These are phyloP conservation scores for Tylopilus vinaceipallidus DNA, from an alignment of 768 basidiomycete genomes.

Conservation along the genomic window DNA sequence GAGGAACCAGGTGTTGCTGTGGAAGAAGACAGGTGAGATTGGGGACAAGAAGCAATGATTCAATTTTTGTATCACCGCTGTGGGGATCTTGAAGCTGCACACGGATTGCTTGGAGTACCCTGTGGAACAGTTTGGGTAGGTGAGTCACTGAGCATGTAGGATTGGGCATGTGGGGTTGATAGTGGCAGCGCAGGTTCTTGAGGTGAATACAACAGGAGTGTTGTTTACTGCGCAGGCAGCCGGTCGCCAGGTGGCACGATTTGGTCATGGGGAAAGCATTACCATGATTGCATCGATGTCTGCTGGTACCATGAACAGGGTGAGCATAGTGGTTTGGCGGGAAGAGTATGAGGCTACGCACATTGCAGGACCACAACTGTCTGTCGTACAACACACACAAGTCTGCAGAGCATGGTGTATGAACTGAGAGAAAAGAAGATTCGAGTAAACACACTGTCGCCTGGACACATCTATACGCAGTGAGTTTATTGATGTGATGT, in stretches of 20 bases:
- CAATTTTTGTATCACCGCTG: slow-evolving; percentile 77
- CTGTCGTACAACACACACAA: slow-evolving; percentile 78
- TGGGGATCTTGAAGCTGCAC: slow-evolving; percentile 63
- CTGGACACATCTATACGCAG: slow-evolving; percentile 74
- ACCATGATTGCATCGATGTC: slow-evolving; percentile 61
- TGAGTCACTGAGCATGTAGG: slow-evolving; percentile 24
- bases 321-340: slow-evolving; percentile 26
- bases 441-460: slow-evolving; percentile 74
- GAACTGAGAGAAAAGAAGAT: slow-evolving; percentile 67
- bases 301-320: slow-evolving; percentile 68
- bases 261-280: slow-evolving; percentile 50
- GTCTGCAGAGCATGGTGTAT: slow-evolving; percentile 79
- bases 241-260: slow-evolving; percentile 53
- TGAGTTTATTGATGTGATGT: slow-evolving; percentile 37
- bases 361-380: slow-evolving; percentile 64
- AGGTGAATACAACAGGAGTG: slow-evolving; percentile 62
- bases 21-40: slow-evolving; percentile 56
- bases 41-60: slow-evolving; percentile 66
- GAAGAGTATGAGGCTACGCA: background rate
- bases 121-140: slow-evolving; percentile 61
- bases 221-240: slow-evolving; percentile 62
- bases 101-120: slow-evolving; percentile 67
- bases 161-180: background rate
- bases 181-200: slow-evolving; percentile 46
- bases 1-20: slow-evolving; percentile 57